Percentiles rank a stretch among this genome's conserved stretches.
phyloP scores from a whole-genome alignment of 2,329 filamentous ascomycete genomes.

The Fusarium nisikadoi region DNA sequence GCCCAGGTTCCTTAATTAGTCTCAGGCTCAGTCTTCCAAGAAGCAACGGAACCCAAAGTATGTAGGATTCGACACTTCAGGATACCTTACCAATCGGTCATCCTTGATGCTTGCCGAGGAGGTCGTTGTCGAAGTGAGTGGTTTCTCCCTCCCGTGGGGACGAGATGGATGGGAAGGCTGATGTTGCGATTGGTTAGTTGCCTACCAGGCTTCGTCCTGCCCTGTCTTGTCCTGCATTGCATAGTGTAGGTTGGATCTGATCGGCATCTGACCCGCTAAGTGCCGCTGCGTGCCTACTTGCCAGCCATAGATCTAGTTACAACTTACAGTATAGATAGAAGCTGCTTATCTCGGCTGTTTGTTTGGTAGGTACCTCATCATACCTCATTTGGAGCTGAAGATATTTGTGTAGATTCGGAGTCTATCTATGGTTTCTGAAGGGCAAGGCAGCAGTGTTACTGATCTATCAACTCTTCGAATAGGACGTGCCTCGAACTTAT shows the following conservation, averaged over 20 bases:
- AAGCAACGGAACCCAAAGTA: conserved; percentile 1
- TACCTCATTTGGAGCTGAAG: background rate
- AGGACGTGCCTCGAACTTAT: background rate
- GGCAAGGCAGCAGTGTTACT: background rate
- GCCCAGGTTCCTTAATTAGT: background rate
- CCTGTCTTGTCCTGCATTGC: conserved; percentile 14
- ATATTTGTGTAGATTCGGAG: background rate
- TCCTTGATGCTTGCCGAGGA: conserved; percentile 11
- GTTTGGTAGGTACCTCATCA: background rate
- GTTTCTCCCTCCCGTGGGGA: conserved; percentile 3
- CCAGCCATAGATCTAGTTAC: background rate
- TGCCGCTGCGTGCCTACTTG: conserved; percentile 14
- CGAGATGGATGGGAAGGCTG: conserved; percentile 18
- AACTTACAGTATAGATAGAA: background rate
- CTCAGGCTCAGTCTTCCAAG: conserved; percentile 11
- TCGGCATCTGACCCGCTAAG: conserved; percentile 33
- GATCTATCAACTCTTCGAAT: background rate
- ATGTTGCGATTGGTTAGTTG: conserved; percentile 27
- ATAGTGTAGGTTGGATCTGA: conserved; percentile 20
- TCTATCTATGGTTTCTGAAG: background rate
- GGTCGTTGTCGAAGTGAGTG: conserved; percentile 18
- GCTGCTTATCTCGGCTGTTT: background rate
- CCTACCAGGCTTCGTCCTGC: background rate
- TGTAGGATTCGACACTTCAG: conserved; percentile 7
- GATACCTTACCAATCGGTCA: background rate